phyloP scores from a whole-genome alignment of 192 early-diverging fungal genomes.

The Rhizophagus prolifer region DNA sequence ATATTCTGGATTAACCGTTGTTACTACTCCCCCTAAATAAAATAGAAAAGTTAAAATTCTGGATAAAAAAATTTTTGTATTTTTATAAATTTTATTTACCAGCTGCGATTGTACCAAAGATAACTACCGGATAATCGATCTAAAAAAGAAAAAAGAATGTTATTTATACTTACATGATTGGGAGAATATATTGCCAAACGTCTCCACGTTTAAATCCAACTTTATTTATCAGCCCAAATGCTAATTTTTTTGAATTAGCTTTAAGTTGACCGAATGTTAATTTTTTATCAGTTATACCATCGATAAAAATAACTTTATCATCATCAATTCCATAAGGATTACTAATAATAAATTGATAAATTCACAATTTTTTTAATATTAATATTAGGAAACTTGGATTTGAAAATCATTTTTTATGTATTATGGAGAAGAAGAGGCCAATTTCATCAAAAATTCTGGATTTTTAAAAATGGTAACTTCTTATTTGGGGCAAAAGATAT shows the following conservation, averaged over 20 bases:
- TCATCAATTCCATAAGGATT: conserved; percentile 42
- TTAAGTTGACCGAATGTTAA: conserved; percentile 49
- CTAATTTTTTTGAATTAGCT: conserved; percentile 35
- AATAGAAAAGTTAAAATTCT: conserved; percentile 15
- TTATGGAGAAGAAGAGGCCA: no score
- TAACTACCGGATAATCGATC: conserved; percentile 33
- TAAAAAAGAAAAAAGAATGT: conserved; percentile 37
- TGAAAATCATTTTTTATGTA: conserved; percentile 66
- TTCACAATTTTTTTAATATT: conserved; percentile 42
- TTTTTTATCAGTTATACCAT: conserved; percentile 36
- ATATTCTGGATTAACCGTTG: conserved; percentile 81
- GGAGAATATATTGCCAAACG: conserved; percentile 64
- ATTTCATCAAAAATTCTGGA: no score
- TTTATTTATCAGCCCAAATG: conserved; percentile 48
- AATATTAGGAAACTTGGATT: conserved; percentile 37
- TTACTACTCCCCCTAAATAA: conserved; percentile 60
- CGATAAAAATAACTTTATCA: conserved; percentile 41
- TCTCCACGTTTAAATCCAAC: conserved; percentile 66
- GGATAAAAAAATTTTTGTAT: neutral
- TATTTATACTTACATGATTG: conserved; percentile 58
- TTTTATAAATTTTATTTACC: conserved; percentile 19
- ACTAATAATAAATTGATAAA: conserved; percentile 43
- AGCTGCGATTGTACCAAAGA: conserved; percentile 40
- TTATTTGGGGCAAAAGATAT: no score
- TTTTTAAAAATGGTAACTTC: no score